Conservation (phyloP, 2,329 filamentous ascomycete genomes). For the Alternaria brassicae region DNA sequence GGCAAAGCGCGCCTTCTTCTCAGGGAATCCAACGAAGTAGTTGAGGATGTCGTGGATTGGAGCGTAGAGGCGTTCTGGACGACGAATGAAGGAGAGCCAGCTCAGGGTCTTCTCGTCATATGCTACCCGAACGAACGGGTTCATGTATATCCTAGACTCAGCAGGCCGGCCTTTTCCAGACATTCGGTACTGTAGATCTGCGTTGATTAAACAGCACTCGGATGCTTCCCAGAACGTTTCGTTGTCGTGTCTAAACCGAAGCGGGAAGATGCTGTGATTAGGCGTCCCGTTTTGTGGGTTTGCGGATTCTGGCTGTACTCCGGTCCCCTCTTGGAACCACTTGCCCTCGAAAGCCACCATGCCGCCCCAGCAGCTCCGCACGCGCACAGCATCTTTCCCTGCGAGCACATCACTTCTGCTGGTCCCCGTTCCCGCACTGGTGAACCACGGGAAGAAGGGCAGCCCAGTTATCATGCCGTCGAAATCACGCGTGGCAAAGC, state of each 20-base stretch:
- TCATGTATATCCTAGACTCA: slow-evolving; percentile 72
- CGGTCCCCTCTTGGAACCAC: slow-evolving; percentile 60
- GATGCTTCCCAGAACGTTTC: slow-evolving; percentile 57
- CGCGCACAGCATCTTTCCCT: slow-evolving; percentile 69
- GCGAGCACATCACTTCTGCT: slow-evolving; percentile 67
- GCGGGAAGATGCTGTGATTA: slow-evolving; percentile 43
- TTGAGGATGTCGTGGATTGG: slow-evolving; percentile 66
- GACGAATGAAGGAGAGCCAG: slow-evolving; percentile 66
- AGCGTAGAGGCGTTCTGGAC: slow-evolving; percentile 71
- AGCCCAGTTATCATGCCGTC: slow-evolving; percentile 69
- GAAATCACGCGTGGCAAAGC: slow-evolving; percentile 73
- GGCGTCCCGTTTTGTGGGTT: slow-evolving; percentile 11
- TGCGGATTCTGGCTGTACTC: slow-evolving; percentile 29
- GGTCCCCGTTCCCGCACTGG: slow-evolving; percentile 58
- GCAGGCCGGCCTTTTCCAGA: slow-evolving; percentile 49
- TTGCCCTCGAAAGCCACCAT: slow-evolving; percentile 72
- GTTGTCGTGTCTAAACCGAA: slow-evolving; percentile 54
- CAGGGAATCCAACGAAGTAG: slow-evolving; percentile 63
- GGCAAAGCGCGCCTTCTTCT: slow-evolving; percentile 65
- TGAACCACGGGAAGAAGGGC: slow-evolving; percentile 73
- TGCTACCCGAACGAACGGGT: slow-evolving; percentile 75
- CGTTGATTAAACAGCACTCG: slow-evolving; percentile 59
- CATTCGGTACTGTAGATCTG: slow-evolving; percentile 50
- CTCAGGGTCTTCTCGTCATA: slow-evolving; percentile 66
- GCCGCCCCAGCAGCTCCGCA: slow-evolving; percentile 78